phyloP scores from a whole-genome alignment of 2,329 filamentous ascomycete species.

The Fusarium sp. region DNA sequence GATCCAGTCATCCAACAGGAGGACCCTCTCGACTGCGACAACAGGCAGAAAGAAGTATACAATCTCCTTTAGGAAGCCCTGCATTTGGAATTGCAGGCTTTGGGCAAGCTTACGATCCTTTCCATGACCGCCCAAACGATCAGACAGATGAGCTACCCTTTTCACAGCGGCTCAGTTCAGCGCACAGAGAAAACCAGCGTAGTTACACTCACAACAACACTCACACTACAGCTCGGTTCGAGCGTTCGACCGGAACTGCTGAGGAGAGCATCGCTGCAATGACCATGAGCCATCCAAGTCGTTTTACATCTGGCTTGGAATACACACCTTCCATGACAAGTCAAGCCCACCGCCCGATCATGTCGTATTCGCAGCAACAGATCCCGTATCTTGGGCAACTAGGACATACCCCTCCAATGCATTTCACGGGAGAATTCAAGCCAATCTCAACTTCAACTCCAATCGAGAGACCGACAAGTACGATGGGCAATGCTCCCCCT shows the following conservation, averaged over 20 bases:
- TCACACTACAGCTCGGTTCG: slow-evolving; percentile 22
- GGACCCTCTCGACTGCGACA: slow-evolving; percentile 3
- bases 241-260: slow-evolving; percentile 18
- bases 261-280: slow-evolving; percentile 31
- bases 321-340: background rate
- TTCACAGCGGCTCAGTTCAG: background rate
- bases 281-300: background rate
- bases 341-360: background rate
- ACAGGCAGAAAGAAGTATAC: background rate
- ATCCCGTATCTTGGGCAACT: background rate
- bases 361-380: background rate
- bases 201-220: background rate
- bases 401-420: background rate
- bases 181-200: slow-evolving; percentile 10
- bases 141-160: slow-evolving; percentile 17
- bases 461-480: background rate
- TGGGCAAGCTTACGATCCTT: background rate
- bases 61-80: slow-evolving; percentile 1
- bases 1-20: slow-evolving; percentile 3
- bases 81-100: background rate
- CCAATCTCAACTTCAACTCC: background rate
- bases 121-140: background rate
- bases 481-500: background rate
- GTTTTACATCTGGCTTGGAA: background rate
- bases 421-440: background rate